phyloP scores from a whole-genome alignment of 2,329 filamentous ascomycete genomes.

The Colletotrichum eremochloae region DNA sequence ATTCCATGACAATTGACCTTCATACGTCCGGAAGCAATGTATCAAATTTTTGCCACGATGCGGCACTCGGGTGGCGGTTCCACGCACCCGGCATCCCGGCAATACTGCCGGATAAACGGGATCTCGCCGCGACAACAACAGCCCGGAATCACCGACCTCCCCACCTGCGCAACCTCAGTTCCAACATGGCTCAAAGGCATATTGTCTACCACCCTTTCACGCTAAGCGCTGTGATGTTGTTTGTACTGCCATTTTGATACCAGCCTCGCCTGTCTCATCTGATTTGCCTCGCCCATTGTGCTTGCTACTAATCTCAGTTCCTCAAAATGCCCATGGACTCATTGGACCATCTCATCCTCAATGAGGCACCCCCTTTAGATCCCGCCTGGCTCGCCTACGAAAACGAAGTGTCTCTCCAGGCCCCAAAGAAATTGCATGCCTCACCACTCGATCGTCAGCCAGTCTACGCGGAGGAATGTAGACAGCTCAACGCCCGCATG shows the following conservation, averaged over 20 bases:
- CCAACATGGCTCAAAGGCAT: conserved; percentile 22
- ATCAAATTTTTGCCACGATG: neutral
- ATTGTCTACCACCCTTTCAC: neutral
- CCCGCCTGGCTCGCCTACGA: conserved; percentile 58
- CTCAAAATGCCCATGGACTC: conserved; percentile 8
- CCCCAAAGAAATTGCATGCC: conserved; percentile 46
- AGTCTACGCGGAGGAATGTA: conserved; percentile 57
- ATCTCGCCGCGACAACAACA: conserved; percentile 36
- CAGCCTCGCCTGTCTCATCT: no score
- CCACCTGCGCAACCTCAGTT: conserved; percentile 14
- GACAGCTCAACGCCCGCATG: conserved; percentile 53
- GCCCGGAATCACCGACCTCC: conserved; percentile 34
- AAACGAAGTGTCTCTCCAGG: conserved; percentile 46
- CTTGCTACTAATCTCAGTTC: neutral
- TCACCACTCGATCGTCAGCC: conserved; percentile 53
- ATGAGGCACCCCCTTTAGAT: conserved; percentile 52
- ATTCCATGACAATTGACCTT: no score
- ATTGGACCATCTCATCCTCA: conserved; percentile 25
- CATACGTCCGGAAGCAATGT: neutral
- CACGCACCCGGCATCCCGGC: conserved; percentile 8
- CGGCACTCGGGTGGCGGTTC: neutral
- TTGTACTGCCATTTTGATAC: neutral
- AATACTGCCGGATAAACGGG: conserved; percentile 36
- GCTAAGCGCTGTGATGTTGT: neutral
- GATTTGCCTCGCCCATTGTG: neutral